Percentiles rank a stretch among this genome's conserved stretches.
These are phyloP conservation scores for Serendipita indica DNA, from an alignment of 768 basidiomycete genomes.

Conservation along the genomic window DNA sequence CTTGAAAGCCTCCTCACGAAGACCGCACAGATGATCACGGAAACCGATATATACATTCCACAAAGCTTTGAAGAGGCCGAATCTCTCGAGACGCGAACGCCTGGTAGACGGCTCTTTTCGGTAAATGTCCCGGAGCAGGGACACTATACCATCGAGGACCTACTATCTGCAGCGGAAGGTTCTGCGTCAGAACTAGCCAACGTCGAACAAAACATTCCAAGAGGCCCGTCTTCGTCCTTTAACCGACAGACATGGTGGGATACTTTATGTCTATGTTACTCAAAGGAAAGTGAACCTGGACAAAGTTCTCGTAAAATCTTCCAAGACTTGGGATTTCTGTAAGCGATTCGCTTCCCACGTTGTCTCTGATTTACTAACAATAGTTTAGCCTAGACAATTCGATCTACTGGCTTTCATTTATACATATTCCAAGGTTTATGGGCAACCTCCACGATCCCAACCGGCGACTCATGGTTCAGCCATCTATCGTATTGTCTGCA, in stretches of 20 bases:
- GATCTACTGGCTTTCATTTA: slow-evolving; percentile 52
- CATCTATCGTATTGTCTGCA: slow-evolving; percentile 50
- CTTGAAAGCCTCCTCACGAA: background rate
- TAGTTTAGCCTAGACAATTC: slow-evolving; percentile 44
- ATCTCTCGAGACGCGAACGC: no score
- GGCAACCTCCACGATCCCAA: slow-evolving; percentile 36
- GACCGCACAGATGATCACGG: background rate
- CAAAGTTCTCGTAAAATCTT: slow-evolving; percentile 27
- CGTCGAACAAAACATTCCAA: slow-evolving; percentile 11
- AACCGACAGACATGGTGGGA: slow-evolving; percentile 34
- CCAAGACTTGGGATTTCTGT: slow-evolving; percentile 40
- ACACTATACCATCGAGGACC: background rate
- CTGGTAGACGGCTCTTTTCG: no score
- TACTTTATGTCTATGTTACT: slow-evolving; percentile 30
- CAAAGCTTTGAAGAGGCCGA: no score
- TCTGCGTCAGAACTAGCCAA: background rate
- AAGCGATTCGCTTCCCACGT: slow-evolving; percentile 17
- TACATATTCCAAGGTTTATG: slow-evolving; percentile 42
- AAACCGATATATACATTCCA: background rate
- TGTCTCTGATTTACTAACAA: slow-evolving; percentile 8
- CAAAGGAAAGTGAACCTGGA: slow-evolving; percentile 26
- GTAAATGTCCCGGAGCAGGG: background rate
- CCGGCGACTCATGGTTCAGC: slow-evolving; percentile 46
- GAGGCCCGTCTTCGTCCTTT: slow-evolving; percentile 22
- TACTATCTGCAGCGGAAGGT: background rate